Conservation (phyloP, 2,329 filamentous ascomycete species). For the Talaromyces sp. region DNA sequence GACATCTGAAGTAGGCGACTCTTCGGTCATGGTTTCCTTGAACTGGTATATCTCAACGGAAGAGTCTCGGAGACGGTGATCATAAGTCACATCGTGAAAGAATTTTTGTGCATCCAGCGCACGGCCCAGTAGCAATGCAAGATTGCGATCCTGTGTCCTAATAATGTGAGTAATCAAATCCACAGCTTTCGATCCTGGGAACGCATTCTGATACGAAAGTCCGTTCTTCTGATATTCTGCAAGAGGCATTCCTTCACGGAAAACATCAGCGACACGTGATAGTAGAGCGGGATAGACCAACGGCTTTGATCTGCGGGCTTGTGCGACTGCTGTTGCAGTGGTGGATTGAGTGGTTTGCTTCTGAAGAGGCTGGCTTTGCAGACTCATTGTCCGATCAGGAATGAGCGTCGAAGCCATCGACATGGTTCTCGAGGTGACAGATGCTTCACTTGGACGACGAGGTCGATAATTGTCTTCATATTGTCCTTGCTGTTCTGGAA, state of each 20-base stretch:
- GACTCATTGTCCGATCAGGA: constrained; percentile 60
- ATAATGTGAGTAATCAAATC: constrained; percentile 96
- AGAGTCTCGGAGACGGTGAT: constrained; percentile 92
- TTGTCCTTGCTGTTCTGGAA: constrained; percentile 49
- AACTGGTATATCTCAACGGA: constrained; percentile 95
- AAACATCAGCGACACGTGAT: constrained; percentile 89
- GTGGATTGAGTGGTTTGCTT: constrained; percentile 49
- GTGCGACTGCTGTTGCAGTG: constrained; percentile 58
- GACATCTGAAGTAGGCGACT: constrained; percentile 68
- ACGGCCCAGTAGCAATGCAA: constrained; percentile 84
- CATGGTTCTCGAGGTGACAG: constrained; percentile 63
- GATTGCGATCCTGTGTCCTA: constrained; percentile 90
- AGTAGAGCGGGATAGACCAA: constrained; percentile 91
- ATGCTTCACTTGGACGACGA: constrained; percentile 45
- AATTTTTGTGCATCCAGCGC: constrained; percentile 97
- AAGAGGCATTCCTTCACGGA: constrained; percentile 80
- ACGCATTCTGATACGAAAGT: constrained; percentile 93
- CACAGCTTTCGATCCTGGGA: constrained; percentile 91
- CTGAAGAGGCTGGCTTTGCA: constrained; percentile 54
- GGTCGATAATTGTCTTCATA: constrained; percentile 41
- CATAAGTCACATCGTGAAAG: constrained; percentile 98
- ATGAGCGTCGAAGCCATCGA: constrained; percentile 75
- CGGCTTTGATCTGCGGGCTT: constrained; percentile 64
- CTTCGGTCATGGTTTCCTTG: constrained; percentile 78
- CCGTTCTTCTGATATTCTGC: constrained; percentile 94